Base-by-base conservation (phyloP, 805 yeast genomes). In the Pichia nanzhaoensis region DNA sequence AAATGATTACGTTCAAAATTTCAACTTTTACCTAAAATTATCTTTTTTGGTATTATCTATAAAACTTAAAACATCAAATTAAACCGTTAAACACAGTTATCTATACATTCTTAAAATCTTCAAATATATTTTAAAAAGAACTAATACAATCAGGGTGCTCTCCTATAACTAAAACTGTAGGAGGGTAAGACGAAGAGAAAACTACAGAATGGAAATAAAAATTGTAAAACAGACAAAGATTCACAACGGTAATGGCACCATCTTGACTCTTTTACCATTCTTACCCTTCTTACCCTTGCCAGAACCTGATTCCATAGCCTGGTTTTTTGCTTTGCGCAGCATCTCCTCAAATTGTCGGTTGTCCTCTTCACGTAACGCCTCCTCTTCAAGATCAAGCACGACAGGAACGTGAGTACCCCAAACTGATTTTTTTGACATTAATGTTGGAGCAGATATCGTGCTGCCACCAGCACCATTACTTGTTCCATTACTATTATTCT, bases 361-460 rank as follows among this genome's bases (percentile, higher is more conserved):
- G 7, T 73, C 73, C 36, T 74, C 80, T 56, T 70, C 68, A 34
- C 69, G 74, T 8, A 65, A 70, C 1, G 59, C 60, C 3, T 64
- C 64, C 16, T 60, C 60, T 2, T 64, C 64, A 6, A 60, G 59
- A 24, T 67, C 68, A 24, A 62, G 64, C 50, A 65, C 47, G 17
- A 63, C 72, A 4, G 73, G 74, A 2, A 78, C 75, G 43, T 64
- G 68, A 1, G 93, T 84, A 0, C 95, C 95, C 95, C 95, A 85
- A 3, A 85, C 78, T 0, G 93, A 81, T 1, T 18, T 53, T 46
- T 22, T 41, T 39, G 16, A 51, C 42, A 32, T 39, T 24, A 45
- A 28, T 21, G 39, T 6, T 19, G 35, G 40, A 21, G 14, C 21
- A 13, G 36, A 21, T 5, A 5, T 31, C 18, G 19, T 33, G 24